Evolutionary conservation across 352 stramenopile species (phyloP), one percentile per base, ranked within the genome.

Genomic region (Phytophthora aleatoria): DNA sequence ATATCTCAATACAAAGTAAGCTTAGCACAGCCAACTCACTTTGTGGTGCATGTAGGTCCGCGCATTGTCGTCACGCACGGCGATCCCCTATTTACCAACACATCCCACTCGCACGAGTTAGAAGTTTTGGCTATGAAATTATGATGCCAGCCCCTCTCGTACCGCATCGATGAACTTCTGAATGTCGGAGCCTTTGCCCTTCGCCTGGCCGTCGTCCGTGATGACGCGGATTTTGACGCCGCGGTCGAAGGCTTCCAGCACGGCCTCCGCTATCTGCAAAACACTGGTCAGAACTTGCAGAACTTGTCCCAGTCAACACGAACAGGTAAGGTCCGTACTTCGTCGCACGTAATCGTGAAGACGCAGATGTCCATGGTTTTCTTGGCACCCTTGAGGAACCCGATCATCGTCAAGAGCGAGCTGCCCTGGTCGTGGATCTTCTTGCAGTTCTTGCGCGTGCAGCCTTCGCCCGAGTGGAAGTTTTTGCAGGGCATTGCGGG

Each of bases 21-120:
- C 20, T 20, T 20, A 24, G n/a, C 20, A 44, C 12, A 27, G n/a
- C 5, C 39, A 35, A 50, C 53, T 8, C 10, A 88, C 79, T 70
- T 89, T 91, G 76, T 91, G 76, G 57, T 91, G 82, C 80, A 89
- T 91, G 68, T 83, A 81, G 12, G 82, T 91, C 11, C 61, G 35
- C 0, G 78, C 66, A 33, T 85, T 79, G 67, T 91, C 82, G 30
- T 89, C 79, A 3, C 79, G 73, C 43, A 89, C 79, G 13, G 70
- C 69, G 44, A 91, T 91, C 9, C 78, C 76, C 82, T 89, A 44
- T 62, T 26, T 24, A 61, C 45, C 26, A 49, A 54, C 50, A 63
- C 50, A 59, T 42, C 24, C 10, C 49, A 51, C 26, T 51, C 15
- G 4, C 5, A 30, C 12, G 28, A 20, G 28, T 38, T 43, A 59